Base-by-base conservation (phyloP, 495 filamentous ascomycete genomes). In the Rhizodiscina lignyota region DNA sequence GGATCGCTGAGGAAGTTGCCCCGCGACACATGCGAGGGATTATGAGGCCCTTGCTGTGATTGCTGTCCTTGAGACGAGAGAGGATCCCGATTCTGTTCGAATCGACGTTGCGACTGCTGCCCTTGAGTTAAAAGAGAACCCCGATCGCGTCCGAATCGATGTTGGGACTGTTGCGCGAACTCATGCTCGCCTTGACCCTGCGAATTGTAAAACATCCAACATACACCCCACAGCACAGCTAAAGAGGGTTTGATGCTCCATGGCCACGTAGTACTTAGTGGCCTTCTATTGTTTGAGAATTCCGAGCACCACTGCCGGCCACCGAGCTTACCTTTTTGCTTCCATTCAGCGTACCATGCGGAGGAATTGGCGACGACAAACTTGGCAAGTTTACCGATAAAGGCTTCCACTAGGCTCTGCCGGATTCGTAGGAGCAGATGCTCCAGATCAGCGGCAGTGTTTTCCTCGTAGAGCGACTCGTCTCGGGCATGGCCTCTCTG, bases 161-260 rank as follows among this genome's bases (percentile, higher is more conserved):
- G 8, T 18, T 23, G 13, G n/a, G 37, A 12, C 18, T 12, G 13
- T 21, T 15, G 10, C 18, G 30, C n/a, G 27, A 31, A 22, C 29
- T 34, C 24, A 8, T 28, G 24, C n/a, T 28, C 24, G n/a, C n/a
- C n/a, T n/a, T n/a, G n/a, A n/a, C 17, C 17, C 10, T 21, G 40
- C 15, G 38, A 26, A 30, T 36, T 13, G 48, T 60, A 61, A 46
- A 66, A 67, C 64, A 66, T 67, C 66, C 66, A 70, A 40, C 66
- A 70, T 4, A 68, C 64, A 5, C 66, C 66, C 66, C 66, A 70
- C 35, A 68, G 44, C 18, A 70, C 62, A 24, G 64, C 54, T 18
- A 68, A 49, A 18, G 61, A 53, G 2, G 65, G 63, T 41, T 53
- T 52, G 42, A 68, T 58, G 20, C 50, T 61, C 65, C 66, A 68